These are phyloP conservation scores for Parasarocladium wereldwijsianum DNA, from an alignment of 2,329 filamentous ascomycete species.

Conservation along the genomic window DNA sequence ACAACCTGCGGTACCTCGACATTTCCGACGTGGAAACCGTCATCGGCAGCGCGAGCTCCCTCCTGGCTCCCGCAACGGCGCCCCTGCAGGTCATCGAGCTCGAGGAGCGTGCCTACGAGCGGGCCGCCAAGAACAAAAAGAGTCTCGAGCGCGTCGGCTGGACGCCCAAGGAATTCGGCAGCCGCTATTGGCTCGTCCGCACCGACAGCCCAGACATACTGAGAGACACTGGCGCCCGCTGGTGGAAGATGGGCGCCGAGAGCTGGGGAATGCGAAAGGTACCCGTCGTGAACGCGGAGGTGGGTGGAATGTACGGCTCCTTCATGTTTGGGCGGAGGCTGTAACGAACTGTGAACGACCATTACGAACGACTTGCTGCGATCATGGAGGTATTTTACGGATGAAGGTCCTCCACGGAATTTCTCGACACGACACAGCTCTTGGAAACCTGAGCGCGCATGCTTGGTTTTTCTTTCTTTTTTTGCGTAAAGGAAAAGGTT, in stretches of 20 bases:
- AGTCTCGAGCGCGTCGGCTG: constrained; percentile 51
- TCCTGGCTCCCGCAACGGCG: constrained; percentile 44
- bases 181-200: constrained; percentile 53
- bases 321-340: constrained; percentile 49
- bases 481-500: too few relatives aligned
- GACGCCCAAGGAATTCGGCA: constrained; percentile 55
- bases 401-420: too few relatives aligned
- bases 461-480: too few relatives aligned
- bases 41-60: constrained; percentile 39
- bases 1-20: constrained; percentile 60
- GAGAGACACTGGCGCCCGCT: constrained; percentile 34
- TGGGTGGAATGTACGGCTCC: constrained; percentile 82
- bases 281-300: constrained; percentile 79
- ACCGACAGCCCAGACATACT: constrained; percentile 20
- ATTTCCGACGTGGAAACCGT: constrained; percentile 49
- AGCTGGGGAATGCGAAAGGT: constrained; percentile 85
- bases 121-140: constrained; percentile 46
- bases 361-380: too few relatives aligned
- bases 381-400: too few relatives aligned
- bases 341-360: too few relatives aligned
- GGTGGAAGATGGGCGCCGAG: constrained; percentile 74
- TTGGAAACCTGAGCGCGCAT: too few relatives aligned
- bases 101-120: constrained; percentile 50
- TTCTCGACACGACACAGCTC: too few relatives aligned
- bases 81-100: constrained; percentile 69